A percentile compares a stretch with the other conserved stretches of the same genome.
phyloP scores from a whole-genome alignment of 192 early-diverging fungal genomes.

The Rhizophlyctis rosea region DNA sequence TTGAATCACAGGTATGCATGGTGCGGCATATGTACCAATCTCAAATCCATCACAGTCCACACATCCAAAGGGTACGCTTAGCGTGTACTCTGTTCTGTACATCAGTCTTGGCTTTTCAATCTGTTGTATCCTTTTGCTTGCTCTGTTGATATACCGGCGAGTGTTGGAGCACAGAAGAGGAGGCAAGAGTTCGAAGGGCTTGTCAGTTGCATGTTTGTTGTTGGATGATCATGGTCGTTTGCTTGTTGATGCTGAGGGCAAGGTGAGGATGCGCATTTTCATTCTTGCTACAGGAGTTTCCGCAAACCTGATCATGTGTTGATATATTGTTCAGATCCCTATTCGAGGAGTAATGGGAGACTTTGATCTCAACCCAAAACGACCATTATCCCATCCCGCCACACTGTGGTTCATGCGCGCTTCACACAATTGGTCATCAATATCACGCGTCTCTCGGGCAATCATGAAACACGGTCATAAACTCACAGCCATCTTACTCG shows the following conservation, averaged over 20 bases:
- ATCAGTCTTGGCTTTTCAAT: constrained; percentile 10
- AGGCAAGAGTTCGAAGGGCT: no score
- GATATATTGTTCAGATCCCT: constrained; percentile 5
- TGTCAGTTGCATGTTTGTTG: constrained; percentile 1
- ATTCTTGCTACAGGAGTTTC: constrained; percentile 8
- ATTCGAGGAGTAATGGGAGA: constrained; percentile 7
- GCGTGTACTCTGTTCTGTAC: constrained; percentile 1
- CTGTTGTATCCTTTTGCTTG: constrained; percentile 12
- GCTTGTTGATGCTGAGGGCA: constrained; percentile 4
- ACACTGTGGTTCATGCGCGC: constrained; percentile 15
- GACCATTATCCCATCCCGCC: constrained; percentile 16
- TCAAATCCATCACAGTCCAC: neutral
- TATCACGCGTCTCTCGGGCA: constrained; percentile 1
- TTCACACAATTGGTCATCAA: constrained; percentile 3
- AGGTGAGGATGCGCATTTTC: constrained; percentile 1
- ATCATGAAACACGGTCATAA: constrained; percentile 2
- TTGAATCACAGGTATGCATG: constrained; percentile 5
- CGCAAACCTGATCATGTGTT: constrained; percentile 9
- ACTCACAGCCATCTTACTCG: neutral
- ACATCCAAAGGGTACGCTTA: constrained; percentile 4
- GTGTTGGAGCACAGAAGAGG: no score
- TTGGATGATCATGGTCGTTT: constrained; percentile 8
- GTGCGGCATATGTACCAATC: constrained; percentile 3
- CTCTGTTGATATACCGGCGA: no score
- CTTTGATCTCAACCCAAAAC: constrained; percentile 6